These are phyloP conservation scores for Dalechampia spathulata DNA, from an alignment of 441 rosid genomes.

Conservation along the genomic window DNA sequence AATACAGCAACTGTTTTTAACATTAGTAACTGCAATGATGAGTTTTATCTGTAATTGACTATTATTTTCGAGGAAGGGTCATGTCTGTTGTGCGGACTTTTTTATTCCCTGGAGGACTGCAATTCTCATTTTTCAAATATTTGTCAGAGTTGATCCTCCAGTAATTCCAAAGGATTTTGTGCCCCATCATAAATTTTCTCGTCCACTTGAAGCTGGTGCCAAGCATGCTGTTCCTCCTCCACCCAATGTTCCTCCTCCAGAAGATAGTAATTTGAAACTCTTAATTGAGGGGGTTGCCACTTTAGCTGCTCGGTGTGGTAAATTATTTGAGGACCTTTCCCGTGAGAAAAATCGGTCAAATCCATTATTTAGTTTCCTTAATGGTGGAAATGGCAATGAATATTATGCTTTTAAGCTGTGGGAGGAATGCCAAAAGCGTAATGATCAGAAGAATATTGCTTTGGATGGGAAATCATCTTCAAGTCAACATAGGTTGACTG, in stretches of 20 bases:
- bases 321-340: slow-evolving; percentile 90
- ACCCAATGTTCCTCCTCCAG: slow-evolving; percentile 66
- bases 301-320: slow-evolving; percentile 89
- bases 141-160: slow-evolving; percentile 76
- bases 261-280: slow-evolving; percentile 61
- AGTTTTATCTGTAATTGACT: neutral
- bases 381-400: slow-evolving; percentile 75
- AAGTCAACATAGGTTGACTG: slow-evolving; percentile 59
- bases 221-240: slow-evolving; percentile 51
- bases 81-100: neutral
- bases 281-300: slow-evolving; percentile 88
- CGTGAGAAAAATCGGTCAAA: slow-evolving; percentile 84
- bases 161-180: slow-evolving; percentile 69
- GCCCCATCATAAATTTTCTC: slow-evolving; percentile 63
- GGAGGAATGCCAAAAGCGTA: slow-evolving; percentile 76
- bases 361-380: slow-evolving; percentile 80
- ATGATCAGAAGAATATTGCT: slow-evolving; percentile 40
- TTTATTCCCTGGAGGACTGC: slow-evolving; percentile 1
- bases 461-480: slow-evolving; percentile 48
- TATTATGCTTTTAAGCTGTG: slow-evolving; percentile 79
- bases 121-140: slow-evolving; percentile 11
- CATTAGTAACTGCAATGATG: neutral
- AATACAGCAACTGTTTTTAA: too few relatives aligned
- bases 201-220: slow-evolving; percentile 43
- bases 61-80: neutral